Base-by-base conservation (phyloP, 371 early-diverging fungal genomes). In the Batkoa obscura region DNA sequence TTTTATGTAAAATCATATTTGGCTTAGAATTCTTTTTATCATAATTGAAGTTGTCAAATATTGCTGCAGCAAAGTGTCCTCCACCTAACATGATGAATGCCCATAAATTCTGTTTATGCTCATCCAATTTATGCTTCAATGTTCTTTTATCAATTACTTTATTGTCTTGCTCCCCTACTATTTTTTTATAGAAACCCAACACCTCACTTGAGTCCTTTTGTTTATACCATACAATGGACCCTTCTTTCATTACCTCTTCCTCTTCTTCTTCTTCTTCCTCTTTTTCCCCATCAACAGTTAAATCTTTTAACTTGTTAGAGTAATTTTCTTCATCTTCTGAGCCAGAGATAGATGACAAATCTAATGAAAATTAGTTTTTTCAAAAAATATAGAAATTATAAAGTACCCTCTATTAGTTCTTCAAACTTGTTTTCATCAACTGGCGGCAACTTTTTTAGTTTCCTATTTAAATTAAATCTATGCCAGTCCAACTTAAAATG, bases 51-150 rank as follows among this genome's bases (percentile, higher is more conserved):
- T 68, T 67, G 60, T 92, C 90, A 57, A 91, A 73, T 0, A 93
- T 78, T 15, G 81, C 81, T 1, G 80, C 92, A 2, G 90, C 91
- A 71, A 96, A 94, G 63, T 88, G 85, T 2, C 94, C 93, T 51
- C 87, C 87, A 15, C 83, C 80, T 23, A 88, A 55, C 76, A 86
- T 75, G 30, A 94, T 61, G 13, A 94, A 59, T 2, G 82, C 75
- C 91, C 91, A 94, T 9, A 6, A 10, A 2, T 43, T 12, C 4
- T 9, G 3, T 30, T 45, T 2, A 6, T 15, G 3, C 43, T 10
- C 41, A 32, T 12, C 32, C 17, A 12, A 33, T 3, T 43, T 41
- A 5, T 2, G 43, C 6, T 15, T 17, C 8, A 55, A n/a, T 15
- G 9, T 13, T 30, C 32, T 13, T 23, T 23, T 23, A 23, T 23